Percentiles rank a stretch among this genome's conserved stretches.
Evolutionary conservation across 1,139 yeast genomes (phyloP).

Genomic region (Scheffersomyces insectosa): DNA sequence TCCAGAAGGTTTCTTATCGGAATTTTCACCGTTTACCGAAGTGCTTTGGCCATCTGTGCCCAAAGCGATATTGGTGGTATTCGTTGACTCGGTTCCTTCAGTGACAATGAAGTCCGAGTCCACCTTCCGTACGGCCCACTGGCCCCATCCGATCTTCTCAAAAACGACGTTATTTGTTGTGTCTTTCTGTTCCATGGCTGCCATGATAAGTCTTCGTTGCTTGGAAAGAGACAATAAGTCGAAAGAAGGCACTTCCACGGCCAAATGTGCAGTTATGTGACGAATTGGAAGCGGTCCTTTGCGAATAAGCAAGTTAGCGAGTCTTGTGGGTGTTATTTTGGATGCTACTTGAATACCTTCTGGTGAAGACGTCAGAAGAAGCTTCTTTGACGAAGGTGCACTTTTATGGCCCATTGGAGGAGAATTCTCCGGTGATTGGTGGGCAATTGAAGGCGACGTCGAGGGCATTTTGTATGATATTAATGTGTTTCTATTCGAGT

Average conservation of each 20-base stretch:
- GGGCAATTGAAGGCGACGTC: no score
- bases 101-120: conserved; percentile 51
- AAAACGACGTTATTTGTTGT: conserved; percentile 64
- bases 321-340: conserved; percentile 76
- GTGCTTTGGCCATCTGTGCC: not conserved
- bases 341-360: conserved; percentile 88
- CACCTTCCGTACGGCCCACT: conserved; percentile 81
- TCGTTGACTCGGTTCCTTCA: conserved; percentile 36
- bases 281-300: conserved; percentile 92
- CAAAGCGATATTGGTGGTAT: conserved; percentile 4
- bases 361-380: conserved; percentile 78
- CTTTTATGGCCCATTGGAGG: no score
- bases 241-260: conserved; percentile 76
- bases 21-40: not conserved
- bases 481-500: no score
- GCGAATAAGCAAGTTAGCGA: conserved; percentile 64
- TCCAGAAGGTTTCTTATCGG: conserved; percentile 3
- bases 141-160: conserved; percentile 98
- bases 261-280: conserved; percentile 78
- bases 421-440: no score
- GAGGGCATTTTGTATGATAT: no score
- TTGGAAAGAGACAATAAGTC: conserved; percentile 80
- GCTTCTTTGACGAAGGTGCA: conserved; percentile 15
- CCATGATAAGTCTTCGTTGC: conserved; percentile 86
- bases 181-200: conserved; percentile 74